phyloP scores from a whole-genome alignment of 352 stramenopile genomes.

The Phytophthora syringae region DNA sequence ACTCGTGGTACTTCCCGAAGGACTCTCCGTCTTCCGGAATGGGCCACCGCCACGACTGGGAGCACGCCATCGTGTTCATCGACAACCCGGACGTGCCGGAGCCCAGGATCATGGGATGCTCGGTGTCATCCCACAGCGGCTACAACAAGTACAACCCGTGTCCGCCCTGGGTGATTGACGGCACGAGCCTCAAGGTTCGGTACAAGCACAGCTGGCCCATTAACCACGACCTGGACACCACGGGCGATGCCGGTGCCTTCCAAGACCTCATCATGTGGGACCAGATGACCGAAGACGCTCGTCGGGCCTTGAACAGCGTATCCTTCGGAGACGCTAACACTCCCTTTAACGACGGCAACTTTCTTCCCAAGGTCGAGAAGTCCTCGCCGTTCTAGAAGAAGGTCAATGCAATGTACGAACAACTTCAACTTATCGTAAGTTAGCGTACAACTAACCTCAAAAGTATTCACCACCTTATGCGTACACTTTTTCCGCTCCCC shows the following conservation, averaged over 20 bases:
- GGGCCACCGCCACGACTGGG: constrained; percentile 52
- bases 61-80: constrained; percentile 49
- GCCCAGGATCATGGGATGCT: constrained; percentile 29
- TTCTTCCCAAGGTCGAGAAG: neutral
- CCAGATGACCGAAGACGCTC: constrained; percentile 13
- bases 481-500: no score
- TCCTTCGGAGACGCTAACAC: neutral
- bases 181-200: constrained; percentile 31
- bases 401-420: no score
- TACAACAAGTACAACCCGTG: constrained; percentile 34
- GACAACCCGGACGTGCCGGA: constrained; percentile 28
- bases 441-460: no score
- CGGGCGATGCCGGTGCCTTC: constrained; percentile 7
- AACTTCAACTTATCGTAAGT: no score
- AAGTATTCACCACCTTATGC: neutral
- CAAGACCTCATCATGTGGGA: constrained; percentile 36
- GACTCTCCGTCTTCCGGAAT: constrained; percentile 39
- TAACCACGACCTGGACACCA: constrained; percentile 35
- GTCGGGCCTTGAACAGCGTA: neutral
- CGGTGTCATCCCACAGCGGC: constrained; percentile 32
- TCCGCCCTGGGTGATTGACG: constrained; percentile 12
- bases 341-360: neutral
- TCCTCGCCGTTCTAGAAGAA: neutral
- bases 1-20: constrained; percentile 57
- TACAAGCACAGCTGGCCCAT: constrained; percentile 29